Percentiles rank a stretch among this genome's conserved stretches.
Conservation (phyloP, 306 rosid species). For the Sicyos edulis region DNA sequence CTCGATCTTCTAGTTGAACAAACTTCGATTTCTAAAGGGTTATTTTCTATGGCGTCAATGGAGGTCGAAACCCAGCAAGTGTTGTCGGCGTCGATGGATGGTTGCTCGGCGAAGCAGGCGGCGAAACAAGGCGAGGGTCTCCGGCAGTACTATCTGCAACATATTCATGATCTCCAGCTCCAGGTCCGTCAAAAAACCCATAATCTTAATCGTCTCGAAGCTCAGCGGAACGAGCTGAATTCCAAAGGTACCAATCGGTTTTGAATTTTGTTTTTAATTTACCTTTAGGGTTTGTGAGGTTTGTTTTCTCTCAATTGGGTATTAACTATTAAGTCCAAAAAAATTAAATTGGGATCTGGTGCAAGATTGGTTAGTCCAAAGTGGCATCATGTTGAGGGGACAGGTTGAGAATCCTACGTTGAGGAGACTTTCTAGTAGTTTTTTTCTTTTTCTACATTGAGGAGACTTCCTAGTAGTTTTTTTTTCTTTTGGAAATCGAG, state of each 20-base stretch:
- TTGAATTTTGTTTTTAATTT: neutral
- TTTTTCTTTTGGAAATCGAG: too few relatives aligned
- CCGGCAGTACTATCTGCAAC: constrained; percentile 75
- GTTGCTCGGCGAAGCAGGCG: constrained; percentile 59
- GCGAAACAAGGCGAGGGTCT: constrained; percentile 87
- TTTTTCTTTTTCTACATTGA: too few relatives aligned
- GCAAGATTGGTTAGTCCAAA: too few relatives aligned
- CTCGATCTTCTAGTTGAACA: neutral
- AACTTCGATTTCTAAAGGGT: neutral
- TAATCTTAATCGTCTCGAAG: constrained; percentile 92
- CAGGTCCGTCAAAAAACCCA: constrained; percentile 87
- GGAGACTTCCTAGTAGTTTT: too few relatives aligned
- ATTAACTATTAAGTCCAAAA: too few relatives aligned
- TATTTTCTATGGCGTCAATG: constrained; percentile 39
- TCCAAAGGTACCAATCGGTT: constrained; percentile 46
- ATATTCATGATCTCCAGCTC: constrained; percentile 86
- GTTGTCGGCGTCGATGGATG: constrained; percentile 45
- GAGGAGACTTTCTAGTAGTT: too few relatives aligned
- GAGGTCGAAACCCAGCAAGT: constrained; percentile 49
- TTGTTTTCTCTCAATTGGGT: too few relatives aligned
- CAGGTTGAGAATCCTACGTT: too few relatives aligned
- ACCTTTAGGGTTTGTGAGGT: neutral
- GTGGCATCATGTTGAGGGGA: too few relatives aligned
- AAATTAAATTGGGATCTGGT: too few relatives aligned
- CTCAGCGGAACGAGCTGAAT: constrained; percentile 93